A percentile compares a stretch with the other conserved stretches of the same genome.
phyloP scores from a whole-genome alignment of 176 grass and related monocot species.

The Secale cereale region DNA sequence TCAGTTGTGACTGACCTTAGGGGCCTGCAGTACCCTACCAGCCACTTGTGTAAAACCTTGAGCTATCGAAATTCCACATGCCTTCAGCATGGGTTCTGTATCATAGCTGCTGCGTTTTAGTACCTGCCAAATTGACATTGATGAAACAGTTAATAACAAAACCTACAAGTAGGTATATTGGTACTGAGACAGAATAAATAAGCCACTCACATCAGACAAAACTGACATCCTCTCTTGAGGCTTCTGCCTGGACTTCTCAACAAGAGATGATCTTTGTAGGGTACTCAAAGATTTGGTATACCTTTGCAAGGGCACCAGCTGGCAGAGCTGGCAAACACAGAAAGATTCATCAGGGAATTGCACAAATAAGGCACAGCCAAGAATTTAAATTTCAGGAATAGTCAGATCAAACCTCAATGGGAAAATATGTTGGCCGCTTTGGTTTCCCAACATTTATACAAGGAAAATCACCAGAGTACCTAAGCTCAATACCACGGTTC shows the following conservation, averaged over 20 bases:
- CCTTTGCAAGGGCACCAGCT: conserved; percentile 55
- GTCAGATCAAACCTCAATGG: conserved; percentile 56
- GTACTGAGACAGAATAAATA: neutral
- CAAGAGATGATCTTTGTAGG: conserved; percentile 64
- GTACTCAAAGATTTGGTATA: conserved; percentile 76
- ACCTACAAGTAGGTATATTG: neutral
- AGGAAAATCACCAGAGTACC: conserved; percentile 64
- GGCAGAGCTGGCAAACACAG: conserved; percentile 54
- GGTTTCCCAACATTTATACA: conserved; percentile 98
- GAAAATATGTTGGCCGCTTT: conserved; percentile 70
- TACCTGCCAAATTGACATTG: conserved; percentile 37
- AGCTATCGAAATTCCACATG: conserved; percentile 63
- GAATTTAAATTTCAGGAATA: neutral
- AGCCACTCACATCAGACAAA: conserved; percentile 50
- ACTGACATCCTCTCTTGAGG: conserved; percentile 77
- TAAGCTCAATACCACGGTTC: conserved; percentile 49
- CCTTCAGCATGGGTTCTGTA: conserved; percentile 66
- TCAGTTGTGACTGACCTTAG: conserved; percentile 42
- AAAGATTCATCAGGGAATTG: conserved; percentile 18
- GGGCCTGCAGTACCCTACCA: conserved; percentile 64
- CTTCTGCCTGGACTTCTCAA: conserved; percentile 95
- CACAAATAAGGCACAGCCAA: neutral
- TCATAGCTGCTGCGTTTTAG: conserved; percentile 60
- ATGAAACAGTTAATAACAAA: neutral
- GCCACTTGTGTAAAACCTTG: conserved; percentile 61